Base-by-base conservation (phyloP, 768 basidiomycete genomes). In the Boletales sp. region DNA sequence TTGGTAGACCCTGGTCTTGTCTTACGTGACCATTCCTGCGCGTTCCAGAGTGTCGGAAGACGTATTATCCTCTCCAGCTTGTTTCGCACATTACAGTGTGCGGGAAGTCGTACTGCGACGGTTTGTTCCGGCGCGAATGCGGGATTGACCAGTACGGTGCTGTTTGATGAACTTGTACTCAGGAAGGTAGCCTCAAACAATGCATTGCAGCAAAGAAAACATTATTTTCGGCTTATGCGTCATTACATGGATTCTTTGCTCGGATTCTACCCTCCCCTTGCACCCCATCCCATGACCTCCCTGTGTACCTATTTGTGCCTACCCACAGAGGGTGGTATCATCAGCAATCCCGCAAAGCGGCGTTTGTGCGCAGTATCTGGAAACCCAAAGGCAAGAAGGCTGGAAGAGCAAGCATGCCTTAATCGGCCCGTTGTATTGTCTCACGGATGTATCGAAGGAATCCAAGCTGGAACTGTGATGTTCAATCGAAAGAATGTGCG, bases 11-110 rank as follows among this genome's bases (percentile, higher is more conserved):
- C 78, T 98, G 4, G 78, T 99, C 42, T 69, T 98, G 27, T 79
- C 87, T 21, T 95, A 97, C 55, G 89, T 99, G 43, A 94, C 90
- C 2, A 97, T 98, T 41, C 97, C 97, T 0, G 79, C 94, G 0
- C 72, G 74, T 29, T 81, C 81, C 5, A 76, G 82, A 5, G 55
- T 86, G 2, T 72, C 81, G 2, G 54, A 65, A 7, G 69, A 78
- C 14, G 61, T 81, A 2, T 73, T 92, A 14, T 67, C 75, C 5
- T 82, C 87, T 0, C 94, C 94, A 4, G 84, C 83, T 7, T 88
- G 84, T 63, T 71, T 97, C 15, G 67, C 79, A 36, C 77, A 86
- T 48, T 97, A 91, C 60, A 83, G 85, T 6, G 77, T 99, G 7
- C 73, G 87, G 38, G 97, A 98, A 65, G 88, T 97, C 3, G 79